A percentile compares a stretch with the other conserved stretches of the same genome.
These are phyloP conservation scores for Cardamine chenopodiifolia DNA, from an alignment of 345 rosid genomes.

Conservation along the genomic window DNA sequence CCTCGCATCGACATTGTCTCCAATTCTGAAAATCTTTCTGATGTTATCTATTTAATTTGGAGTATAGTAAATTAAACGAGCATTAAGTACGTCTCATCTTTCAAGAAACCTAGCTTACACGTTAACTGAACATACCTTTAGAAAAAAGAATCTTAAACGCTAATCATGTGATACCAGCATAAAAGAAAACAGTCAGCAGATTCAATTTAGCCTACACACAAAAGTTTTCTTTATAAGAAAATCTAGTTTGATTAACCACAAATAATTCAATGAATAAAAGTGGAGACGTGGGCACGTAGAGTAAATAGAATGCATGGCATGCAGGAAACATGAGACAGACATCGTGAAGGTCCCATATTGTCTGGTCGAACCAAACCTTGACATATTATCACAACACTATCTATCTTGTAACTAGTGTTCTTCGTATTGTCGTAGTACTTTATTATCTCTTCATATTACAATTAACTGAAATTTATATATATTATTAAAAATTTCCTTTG, in stretches of 20 bases:
- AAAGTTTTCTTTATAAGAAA: not conserved
- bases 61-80: constrained; percentile 13
- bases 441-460: constrained; percentile 23
- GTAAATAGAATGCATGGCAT: constrained; percentile 45
- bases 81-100: constrained; percentile 29
- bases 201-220: not conserved
- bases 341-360: constrained; percentile 45
- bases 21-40: not conserved
- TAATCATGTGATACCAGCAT: constrained; percentile 14
- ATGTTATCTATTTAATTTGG: constrained; percentile 12
- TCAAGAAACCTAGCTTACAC: constrained; percentile 30
- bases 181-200: not conserved
- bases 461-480: constrained; percentile 11
- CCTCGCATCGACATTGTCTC: constrained; percentile 12
- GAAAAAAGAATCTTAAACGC: constrained; percentile 25
- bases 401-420: constrained; percentile 38
- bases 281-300: constrained; percentile 44
- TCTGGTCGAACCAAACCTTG: constrained; percentile 41
- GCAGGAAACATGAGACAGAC: constrained; percentile 49
- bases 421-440: constrained; percentile 38
- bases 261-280: constrained; percentile 20
- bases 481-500: constrained; percentile 16
- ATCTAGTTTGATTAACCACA: constrained; percentile 13
- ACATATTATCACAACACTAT: constrained; percentile 41
- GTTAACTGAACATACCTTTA: constrained; percentile 5